A percentile compares a stretch with the other conserved stretches of the same genome.
phyloP scores from a whole-genome alignment of 495 filamentous ascomycete genomes.

The Neurospora intermedia region DNA sequence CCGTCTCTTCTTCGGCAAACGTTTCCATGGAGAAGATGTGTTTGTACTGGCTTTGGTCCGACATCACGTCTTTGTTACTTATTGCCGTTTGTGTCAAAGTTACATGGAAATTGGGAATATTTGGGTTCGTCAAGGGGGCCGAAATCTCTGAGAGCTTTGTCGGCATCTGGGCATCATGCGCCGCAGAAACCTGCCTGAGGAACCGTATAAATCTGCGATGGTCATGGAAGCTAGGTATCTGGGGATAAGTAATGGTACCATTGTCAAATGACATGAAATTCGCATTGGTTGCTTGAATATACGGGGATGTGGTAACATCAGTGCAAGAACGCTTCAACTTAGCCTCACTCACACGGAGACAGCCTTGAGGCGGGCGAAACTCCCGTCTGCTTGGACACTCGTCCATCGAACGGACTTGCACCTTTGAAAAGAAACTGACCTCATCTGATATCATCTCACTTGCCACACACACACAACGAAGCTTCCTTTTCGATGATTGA shows the following conservation, averaged over 20 bases:
- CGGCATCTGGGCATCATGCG: neutral
- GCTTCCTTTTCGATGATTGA: neutral
- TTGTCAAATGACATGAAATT: neutral
- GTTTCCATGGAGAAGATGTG: neutral
- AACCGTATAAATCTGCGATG: neutral
- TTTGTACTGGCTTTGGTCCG: neutral
- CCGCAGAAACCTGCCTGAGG: neutral
- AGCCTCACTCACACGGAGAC: neutral
- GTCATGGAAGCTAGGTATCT: neutral
- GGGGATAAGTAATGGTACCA: neutral
- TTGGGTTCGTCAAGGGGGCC: neutral
- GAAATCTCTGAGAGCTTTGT: neutral
- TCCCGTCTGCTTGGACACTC: neutral
- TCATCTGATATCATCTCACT: neutral
- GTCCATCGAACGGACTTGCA: neutral
- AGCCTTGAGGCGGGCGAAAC: neutral
- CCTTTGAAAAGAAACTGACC: neutral
- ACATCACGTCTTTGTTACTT: neutral
- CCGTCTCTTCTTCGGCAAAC: neutral
- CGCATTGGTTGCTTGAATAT: neutral
- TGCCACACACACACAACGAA: neutral
- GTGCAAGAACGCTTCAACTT: neutral
- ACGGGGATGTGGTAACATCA: neutral
- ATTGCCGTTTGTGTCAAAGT: neutral
- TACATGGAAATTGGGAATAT: neutral